phyloP scores from a whole-genome alignment of 2,329 filamentous ascomycete species.

The Cordyceps cicadae region DNA sequence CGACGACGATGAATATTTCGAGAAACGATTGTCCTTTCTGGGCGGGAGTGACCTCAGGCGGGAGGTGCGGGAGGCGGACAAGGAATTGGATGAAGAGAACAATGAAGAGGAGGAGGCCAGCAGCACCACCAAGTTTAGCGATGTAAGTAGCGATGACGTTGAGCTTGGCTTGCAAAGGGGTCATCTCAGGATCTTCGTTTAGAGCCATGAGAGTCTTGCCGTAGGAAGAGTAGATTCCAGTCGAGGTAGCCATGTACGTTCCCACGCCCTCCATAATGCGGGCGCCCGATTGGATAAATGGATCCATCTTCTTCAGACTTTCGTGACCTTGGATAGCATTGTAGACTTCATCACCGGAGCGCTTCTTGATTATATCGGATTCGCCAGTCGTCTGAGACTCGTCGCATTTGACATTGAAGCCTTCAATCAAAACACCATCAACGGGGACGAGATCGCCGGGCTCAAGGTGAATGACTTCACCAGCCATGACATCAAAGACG shows the following conservation, averaged over 20 bases:
- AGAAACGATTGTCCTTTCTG: constrained; percentile 72
- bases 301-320: constrained; percentile 64
- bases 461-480: constrained; percentile 65
- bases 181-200: constrained; percentile 66
- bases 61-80: constrained; percentile 50
- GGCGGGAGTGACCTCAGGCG: constrained; percentile 45
- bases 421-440: constrained; percentile 64
- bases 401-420: constrained; percentile 68
- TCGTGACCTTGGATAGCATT: constrained; percentile 59
- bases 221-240: constrained; percentile 65
- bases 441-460: constrained; percentile 68
- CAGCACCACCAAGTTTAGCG: constrained; percentile 66
- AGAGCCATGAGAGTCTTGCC: constrained; percentile 68
- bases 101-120: constrained; percentile 72
- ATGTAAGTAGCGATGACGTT: constrained; percentile 70
- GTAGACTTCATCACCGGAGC: constrained; percentile 58
- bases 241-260: constrained; percentile 65
- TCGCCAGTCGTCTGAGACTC: constrained; percentile 74
- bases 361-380: constrained; percentile 66
- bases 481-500: constrained; percentile 60
- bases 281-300: constrained; percentile 77
- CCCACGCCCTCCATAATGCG: constrained; percentile 72
- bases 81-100: constrained; percentile 82
- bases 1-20: constrained; percentile 68
- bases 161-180: constrained; percentile 67